phyloP scores from a whole-genome alignment of 78 protist species.

The Creolimax fragrantissima region DNA sequence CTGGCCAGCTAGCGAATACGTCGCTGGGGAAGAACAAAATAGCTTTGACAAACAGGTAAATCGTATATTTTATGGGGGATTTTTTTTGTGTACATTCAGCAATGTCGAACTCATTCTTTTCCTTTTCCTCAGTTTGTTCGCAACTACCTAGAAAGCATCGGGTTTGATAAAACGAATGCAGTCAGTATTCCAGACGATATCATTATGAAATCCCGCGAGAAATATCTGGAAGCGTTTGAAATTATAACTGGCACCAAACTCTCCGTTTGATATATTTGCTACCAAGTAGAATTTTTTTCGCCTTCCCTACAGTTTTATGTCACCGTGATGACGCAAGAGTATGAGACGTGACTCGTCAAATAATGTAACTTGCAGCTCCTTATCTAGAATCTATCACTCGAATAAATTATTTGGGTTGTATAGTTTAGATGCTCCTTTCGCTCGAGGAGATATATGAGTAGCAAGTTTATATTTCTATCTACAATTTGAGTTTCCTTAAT shows the following conservation, averaged over 20 bases:
- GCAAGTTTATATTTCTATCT: too few relatives aligned
- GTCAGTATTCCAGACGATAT: constrained; percentile 32
- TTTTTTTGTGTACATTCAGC: neutral
- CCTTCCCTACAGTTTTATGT: too few relatives aligned
- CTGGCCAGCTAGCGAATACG: constrained; percentile 36
- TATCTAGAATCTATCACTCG: neutral
- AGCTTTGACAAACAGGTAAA: constrained; percentile 18
- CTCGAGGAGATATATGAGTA: too few relatives aligned
- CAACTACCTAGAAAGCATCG: constrained; percentile 29
- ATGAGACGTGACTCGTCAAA: too few relatives aligned
- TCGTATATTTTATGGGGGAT: neutral
- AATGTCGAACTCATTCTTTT: neutral
- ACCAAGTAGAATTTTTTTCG: neutral
- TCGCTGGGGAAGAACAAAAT: constrained; percentile 6
- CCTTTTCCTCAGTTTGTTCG: constrained; percentile 36
- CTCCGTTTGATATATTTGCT: neutral
- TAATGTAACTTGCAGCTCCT: neutral
- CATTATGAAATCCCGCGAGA: neutral
- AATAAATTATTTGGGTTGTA: neutral
- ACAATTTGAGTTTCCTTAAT: too few relatives aligned
- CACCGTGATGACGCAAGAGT: too few relatives aligned
- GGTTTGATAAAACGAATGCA: constrained; percentile 25
- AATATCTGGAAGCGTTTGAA: constrained; percentile 29
- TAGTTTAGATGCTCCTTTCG: neutral
- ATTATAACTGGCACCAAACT: constrained; percentile 20